phyloP scores from a whole-genome alignment of 2,329 filamentous ascomycete genomes.

The Chaetomium sp. region DNA sequence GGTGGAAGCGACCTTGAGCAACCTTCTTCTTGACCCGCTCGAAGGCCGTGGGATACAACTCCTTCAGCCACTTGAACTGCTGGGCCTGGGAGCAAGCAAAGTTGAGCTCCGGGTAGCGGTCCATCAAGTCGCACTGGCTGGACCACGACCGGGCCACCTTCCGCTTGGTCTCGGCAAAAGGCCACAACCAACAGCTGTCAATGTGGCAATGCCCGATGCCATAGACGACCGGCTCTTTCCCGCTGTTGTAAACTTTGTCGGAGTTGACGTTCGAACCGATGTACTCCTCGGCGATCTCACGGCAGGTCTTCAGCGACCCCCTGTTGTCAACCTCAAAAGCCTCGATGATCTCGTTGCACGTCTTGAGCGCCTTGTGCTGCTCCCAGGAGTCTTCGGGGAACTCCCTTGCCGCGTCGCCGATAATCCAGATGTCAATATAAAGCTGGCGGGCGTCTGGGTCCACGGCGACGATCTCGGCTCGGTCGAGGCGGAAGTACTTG shows the following conservation, averaged over 20 bases:
- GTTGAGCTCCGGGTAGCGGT: slow-evolving; percentile 86
- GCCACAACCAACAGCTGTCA: slow-evolving; percentile 98
- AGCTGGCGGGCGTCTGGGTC: slow-evolving; percentile 79
- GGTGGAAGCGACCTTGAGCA: slow-evolving; percentile 83
- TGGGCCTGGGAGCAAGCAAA: slow-evolving; percentile 93
- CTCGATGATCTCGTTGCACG: slow-evolving; percentile 85
- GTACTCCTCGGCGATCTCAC: slow-evolving; percentile 77
- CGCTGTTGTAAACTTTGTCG: slow-evolving; percentile 72
- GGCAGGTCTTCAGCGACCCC: slow-evolving; percentile 69
- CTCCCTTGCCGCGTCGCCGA: slow-evolving; percentile 84
- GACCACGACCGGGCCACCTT: slow-evolving; percentile 96
- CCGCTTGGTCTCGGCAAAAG: slow-evolving; percentile 93
- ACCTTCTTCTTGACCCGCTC: slow-evolving; percentile 89
- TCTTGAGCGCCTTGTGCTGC: slow-evolving; percentile 74
- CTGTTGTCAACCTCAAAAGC: slow-evolving; percentile 75
- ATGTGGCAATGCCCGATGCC: slow-evolving; percentile 97
- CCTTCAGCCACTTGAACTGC: slow-evolving; percentile 96
- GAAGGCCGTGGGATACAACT: slow-evolving; percentile 80
- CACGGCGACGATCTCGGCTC: slow-evolving; percentile 81
- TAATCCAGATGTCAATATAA: slow-evolving; percentile 92
- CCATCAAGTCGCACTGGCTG: slow-evolving; percentile 92
- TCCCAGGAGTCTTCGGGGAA: slow-evolving; percentile 86
- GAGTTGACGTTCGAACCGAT: slow-evolving; percentile 77
- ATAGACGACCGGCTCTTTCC: slow-evolving; percentile 69
- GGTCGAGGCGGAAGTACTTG: slow-evolving; percentile 67